phyloP scores from a whole-genome alignment of 1,284 basidiomycete genomes.

The Trametes versicolor region DNA sequence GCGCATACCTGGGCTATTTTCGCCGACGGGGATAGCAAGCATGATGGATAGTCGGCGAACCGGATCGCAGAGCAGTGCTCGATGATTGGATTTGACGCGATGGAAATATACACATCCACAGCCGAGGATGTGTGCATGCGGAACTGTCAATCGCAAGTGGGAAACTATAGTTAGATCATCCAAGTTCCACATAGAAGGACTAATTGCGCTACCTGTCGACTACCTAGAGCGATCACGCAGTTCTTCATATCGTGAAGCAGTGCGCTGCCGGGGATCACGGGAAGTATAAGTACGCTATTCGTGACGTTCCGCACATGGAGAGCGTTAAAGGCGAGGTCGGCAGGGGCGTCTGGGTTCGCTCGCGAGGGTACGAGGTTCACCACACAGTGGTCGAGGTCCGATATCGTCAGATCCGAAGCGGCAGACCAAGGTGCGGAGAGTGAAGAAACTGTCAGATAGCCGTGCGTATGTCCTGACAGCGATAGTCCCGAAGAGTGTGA shows the following conservation, averaged over 20 bases:
- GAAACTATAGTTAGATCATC: not conserved
- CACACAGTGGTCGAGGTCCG: conserved; percentile 69
- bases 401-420: conserved; percentile 64
- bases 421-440: conserved; percentile 40
- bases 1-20: not conserved
- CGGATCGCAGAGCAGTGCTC: conserved; percentile 70
- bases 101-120: conserved; percentile 70
- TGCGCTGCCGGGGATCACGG: conserved; percentile 71
- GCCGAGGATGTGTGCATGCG: conserved; percentile 78
- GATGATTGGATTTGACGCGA: conserved; percentile 77
- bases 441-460: conserved; percentile 37
- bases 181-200: not conserved
- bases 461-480: conserved; percentile 36
- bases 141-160: conserved; percentile 58
- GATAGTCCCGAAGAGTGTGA: conserved; percentile 23
- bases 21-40: conserved; percentile 27
- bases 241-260: conserved; percentile 68
- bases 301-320: conserved; percentile 68
- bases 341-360: conserved; percentile 28
- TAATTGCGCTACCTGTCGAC: conserved; percentile 71
- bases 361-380: conserved; percentile 64
- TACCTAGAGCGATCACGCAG: conserved; percentile 73
- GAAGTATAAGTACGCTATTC: conserved; percentile 70
- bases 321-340: conserved; percentile 53
- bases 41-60: conserved; percentile 67